These are phyloP conservation scores for Symmetrospora coprosmae DNA, from an alignment of 768 basidiomycete species.

Conservation along the genomic window DNA sequence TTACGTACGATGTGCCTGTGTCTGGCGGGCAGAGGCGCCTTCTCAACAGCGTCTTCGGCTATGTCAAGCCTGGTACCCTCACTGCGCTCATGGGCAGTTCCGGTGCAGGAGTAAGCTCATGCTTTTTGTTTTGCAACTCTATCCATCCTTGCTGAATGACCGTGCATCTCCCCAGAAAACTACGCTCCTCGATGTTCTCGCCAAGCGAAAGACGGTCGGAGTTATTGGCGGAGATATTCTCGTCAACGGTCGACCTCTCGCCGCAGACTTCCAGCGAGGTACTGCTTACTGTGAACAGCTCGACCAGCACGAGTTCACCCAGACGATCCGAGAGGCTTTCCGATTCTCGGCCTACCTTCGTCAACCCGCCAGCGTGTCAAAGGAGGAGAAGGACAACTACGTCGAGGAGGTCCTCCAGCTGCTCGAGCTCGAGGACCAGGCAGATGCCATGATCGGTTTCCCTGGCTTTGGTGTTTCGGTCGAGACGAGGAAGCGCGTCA, in stretches of 20 bases:
- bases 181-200: slow-evolving; percentile 50
- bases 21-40: slow-evolving; percentile 37
- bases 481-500: slow-evolving; percentile 31
- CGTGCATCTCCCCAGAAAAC: slow-evolving; percentile 23
- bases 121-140: slow-evolving; percentile 41
- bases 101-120: slow-evolving; percentile 49
- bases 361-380: slow-evolving; percentile 29
- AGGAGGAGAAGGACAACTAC: slow-evolving; percentile 34
- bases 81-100: slow-evolving; percentile 80
- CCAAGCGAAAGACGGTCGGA: slow-evolving; percentile 51
- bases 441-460: slow-evolving; percentile 58
- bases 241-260: slow-evolving; percentile 52
- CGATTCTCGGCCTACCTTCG: slow-evolving; percentile 33
- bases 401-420: slow-evolving; percentile 56
- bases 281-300: slow-evolving; percentile 74
- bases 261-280: slow-evolving; percentile 45
- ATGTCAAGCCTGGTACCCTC: slow-evolving; percentile 50
- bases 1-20: slow-evolving; percentile 43
- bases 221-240: slow-evolving; percentile 55
- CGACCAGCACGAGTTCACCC: slow-evolving; percentile 58
- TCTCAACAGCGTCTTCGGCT: slow-evolving; percentile 30
- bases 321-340: slow-evolving; percentile 42
- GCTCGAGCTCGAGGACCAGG: slow-evolving; percentile 65
- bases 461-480: slow-evolving; percentile 37
- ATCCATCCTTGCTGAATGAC: neutral